Percentiles rank a stretch among this genome's conserved stretches.
Conservation (phyloP, 495 filamentous ascomycete species). For the Ramalina intermedia region DNA sequence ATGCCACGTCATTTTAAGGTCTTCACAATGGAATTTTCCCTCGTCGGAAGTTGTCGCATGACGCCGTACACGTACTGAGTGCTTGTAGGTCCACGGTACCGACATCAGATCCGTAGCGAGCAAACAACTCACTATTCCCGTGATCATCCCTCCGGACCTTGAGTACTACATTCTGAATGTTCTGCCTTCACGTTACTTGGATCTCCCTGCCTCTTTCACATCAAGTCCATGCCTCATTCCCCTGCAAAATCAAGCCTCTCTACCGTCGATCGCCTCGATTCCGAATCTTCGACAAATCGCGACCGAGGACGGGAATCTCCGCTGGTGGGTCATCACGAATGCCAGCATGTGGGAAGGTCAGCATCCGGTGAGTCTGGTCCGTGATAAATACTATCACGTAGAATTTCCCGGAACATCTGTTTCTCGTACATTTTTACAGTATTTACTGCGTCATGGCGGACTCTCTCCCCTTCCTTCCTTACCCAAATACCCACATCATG, state of each 20-base stretch:
- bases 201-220: constrained; percentile 3
- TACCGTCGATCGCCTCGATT: neutral
- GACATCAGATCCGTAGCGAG: constrained; percentile 11
- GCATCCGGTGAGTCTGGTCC: constrained; percentile 4
- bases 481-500: too few species aligned
- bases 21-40: too few species aligned
- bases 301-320: constrained; percentile 15
- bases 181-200: neutral
- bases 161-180: constrained; percentile 11
- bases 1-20: too few species aligned
- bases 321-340: constrained; percentile 25
- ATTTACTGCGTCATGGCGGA: too few species aligned
- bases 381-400: neutral
- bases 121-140: constrained; percentile 21
- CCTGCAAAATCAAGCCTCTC: constrained; percentile 10
- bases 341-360: constrained; percentile 24
- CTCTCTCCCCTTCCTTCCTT: too few species aligned
- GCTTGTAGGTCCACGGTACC: constrained; percentile 4
- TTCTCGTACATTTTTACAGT: too few species aligned
- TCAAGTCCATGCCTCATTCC: constrained; percentile 10
- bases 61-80: too few species aligned
- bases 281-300: constrained; percentile 10
- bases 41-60: too few species aligned
- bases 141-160: constrained; percentile 15
- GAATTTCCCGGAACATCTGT: neutral